phyloP scores from a whole-genome alignment of 495 filamentous ascomycete species.

The Xylaria scruposa region DNA sequence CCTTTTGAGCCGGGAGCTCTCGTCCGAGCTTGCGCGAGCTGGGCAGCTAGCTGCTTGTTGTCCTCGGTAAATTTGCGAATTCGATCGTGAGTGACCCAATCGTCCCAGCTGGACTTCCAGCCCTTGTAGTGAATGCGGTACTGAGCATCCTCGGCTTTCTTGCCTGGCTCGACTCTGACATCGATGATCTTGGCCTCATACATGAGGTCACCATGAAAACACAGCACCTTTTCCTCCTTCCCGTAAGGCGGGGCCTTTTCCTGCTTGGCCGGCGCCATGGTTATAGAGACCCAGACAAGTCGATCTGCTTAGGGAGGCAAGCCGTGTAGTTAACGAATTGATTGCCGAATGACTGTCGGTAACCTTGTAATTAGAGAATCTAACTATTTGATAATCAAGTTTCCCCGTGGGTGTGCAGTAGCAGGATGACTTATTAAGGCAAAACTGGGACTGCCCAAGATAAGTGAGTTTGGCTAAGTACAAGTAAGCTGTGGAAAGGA shows the following conservation, averaged over 20 bases:
- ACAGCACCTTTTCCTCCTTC: conserved; percentile 93
- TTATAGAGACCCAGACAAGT: background rate
- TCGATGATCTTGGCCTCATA: conserved; percentile 98
- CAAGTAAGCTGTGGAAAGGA: background rate
- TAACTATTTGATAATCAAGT: background rate
- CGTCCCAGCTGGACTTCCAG: conserved; percentile 99
- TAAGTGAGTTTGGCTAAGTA: conserved; percentile 3
- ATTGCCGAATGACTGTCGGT: background rate
- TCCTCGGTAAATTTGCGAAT: conserved; percentile 93
- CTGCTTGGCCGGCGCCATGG: conserved; percentile 50
- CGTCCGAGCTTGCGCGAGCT: conserved; percentile 65
- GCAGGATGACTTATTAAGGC: background rate
- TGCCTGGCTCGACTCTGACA: conserved; percentile 63
- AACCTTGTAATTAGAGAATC: background rate
- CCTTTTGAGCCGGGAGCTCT: conserved; percentile 54
- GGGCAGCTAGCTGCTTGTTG: conserved; percentile 82
- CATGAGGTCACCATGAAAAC: conserved; percentile 94
- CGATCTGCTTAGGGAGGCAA: background rate
- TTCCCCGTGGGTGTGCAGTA: background rate
- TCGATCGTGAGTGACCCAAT: conserved; percentile 95
- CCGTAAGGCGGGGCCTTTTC: conserved; percentile 64
- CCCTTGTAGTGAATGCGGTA: conserved; percentile 98
- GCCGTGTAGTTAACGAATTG: background rate
- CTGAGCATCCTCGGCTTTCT: conserved; percentile 74
- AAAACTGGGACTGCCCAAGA: background rate